Base-by-base conservation (phyloP, 2,329 filamentous ascomycete genomes). In the Exophiala xenobiotica region DNA sequence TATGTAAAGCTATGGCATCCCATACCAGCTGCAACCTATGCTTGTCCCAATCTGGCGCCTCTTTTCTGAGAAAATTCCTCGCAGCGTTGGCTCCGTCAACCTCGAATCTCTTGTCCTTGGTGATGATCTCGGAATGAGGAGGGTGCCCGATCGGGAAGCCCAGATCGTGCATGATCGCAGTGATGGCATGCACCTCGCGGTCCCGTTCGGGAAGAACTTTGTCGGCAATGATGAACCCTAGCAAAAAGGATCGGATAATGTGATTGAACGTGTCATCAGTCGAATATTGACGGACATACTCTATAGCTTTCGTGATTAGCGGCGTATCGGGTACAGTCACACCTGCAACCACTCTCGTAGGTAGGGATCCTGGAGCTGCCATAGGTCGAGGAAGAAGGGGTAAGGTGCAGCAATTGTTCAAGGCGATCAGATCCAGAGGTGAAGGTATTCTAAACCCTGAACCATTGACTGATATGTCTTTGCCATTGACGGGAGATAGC, bases 11-110 rank as follows among this genome's bases (percentile, higher is more conserved):
- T n/a, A n/a, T n/a, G n/a, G n/a, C n/a, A n/a, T n/a, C n/a, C n/a
- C n/a, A n/a, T n/a, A n/a, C n/a, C n/a, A n/a, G n/a, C n/a, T n/a
- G n/a, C n/a, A n/a, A n/a, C n/a, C n/a, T n/a, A n/a, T n/a, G n/a
- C n/a, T n/a, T n/a, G n/a, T n/a, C n/a, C n/a, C n/a, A n/a, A n/a
- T n/a, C n/a, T n/a, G n/a, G n/a, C n/a, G n/a, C n/a, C n/a, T 35
- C 31, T 35, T 9, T 31, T 11, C 27, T 48, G 16, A 57, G 35
- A 50, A 76, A 77, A 0, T 68, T 61, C 0, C 71, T 61, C 1
- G 75, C 72, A 2, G 67, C 71, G 49, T 74, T 69, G 8, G 74
- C 75, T 11, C 75, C 70, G 55, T 78, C 76, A 20, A 78, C 72
- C 52, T 79, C 76, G 60, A 79, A 78, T 6, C 74, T 68, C 24